Percentiles rank a stretch among this genome's conserved stretches.
Evolutionary conservation across 2,329 filamentous ascomycete species (phyloP).

Genomic region (Trichoderma koningii): DNA sequence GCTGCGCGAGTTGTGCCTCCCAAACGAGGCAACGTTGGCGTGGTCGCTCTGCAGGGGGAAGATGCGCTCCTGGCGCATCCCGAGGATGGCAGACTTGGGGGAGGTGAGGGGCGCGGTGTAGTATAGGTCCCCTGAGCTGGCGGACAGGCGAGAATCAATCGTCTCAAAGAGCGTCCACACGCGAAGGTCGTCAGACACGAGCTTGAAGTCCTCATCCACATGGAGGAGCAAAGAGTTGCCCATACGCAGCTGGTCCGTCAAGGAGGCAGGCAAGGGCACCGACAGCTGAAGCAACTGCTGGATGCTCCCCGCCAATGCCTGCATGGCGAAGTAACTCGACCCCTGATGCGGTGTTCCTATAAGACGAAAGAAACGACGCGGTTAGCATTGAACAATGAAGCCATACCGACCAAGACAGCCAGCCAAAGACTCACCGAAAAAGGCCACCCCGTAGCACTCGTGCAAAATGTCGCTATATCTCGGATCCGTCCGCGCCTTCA

Average conservation of each 20-base stretch:
- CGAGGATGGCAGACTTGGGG: slow-evolving; percentile 56
- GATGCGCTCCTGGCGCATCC: slow-evolving; percentile 54
- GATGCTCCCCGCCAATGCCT: slow-evolving; percentile 57
- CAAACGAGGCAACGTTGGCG: slow-evolving; percentile 57
- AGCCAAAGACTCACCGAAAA: slow-evolving; percentile 53
- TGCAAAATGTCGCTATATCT: slow-evolving; percentile 50
- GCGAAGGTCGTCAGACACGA: slow-evolving; percentile 58
- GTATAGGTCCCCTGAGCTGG: slow-evolving; percentile 51
- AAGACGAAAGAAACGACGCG: neutral
- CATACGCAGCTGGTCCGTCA: slow-evolving; percentile 54
- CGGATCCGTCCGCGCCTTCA: slow-evolving; percentile 47
- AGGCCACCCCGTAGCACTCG: slow-evolving; percentile 62
- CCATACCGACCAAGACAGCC: neutral
- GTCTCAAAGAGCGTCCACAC: slow-evolving; percentile 67
- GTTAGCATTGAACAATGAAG: neutral
- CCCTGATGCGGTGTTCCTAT: slow-evolving; percentile 62
- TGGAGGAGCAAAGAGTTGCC: slow-evolving; percentile 52
- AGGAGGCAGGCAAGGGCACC: slow-evolving; percentile 50
- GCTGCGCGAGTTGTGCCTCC: slow-evolving; percentile 50
- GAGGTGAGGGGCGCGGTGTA: slow-evolving; percentile 63
- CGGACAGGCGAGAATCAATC: slow-evolving; percentile 58
- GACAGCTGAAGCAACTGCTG: slow-evolving; percentile 54
- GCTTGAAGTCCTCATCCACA: slow-evolving; percentile 57
- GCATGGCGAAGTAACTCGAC: slow-evolving; percentile 63
- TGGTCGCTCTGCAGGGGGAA: slow-evolving; percentile 58